Evolutionary conservation across 2,329 filamentous ascomycete genomes (phyloP).

Genomic region (Exophiala aquamarina): DNA sequence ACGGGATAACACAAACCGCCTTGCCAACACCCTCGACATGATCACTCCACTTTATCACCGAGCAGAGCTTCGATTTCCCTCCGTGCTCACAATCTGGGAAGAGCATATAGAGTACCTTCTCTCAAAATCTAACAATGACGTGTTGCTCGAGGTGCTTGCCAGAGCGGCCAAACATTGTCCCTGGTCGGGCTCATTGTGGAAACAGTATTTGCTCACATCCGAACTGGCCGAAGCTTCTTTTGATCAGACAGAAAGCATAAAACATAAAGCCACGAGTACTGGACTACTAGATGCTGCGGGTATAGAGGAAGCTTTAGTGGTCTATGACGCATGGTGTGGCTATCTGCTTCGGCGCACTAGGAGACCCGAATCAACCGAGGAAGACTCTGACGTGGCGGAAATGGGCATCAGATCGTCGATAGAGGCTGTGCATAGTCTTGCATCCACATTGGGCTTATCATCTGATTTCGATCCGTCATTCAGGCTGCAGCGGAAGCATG

Average conservation of each 20-base stretch:
- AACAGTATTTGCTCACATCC: slow-evolving; percentile 79
- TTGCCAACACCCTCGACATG: slow-evolving; percentile 53
- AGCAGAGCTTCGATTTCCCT: slow-evolving; percentile 71
- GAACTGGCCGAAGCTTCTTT: slow-evolving; percentile 77
- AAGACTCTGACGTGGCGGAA: slow-evolving; percentile 85
- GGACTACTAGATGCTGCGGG: slow-evolving; percentile 81
- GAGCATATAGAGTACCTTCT: slow-evolving; percentile 77
- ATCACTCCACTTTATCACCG: slow-evolving; percentile 71
- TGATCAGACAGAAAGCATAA: slow-evolving; percentile 80
- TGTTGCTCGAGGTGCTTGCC: slow-evolving; percentile 69
- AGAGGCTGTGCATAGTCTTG: slow-evolving; percentile 77
- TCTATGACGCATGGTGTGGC: slow-evolving; percentile 92
- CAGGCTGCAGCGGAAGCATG: slow-evolving; percentile 85
- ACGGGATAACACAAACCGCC: slow-evolving; percentile 10
- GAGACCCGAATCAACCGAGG: slow-evolving; percentile 69
- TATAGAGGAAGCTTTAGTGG: slow-evolving; percentile 83
- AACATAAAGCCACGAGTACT: slow-evolving; percentile 86
- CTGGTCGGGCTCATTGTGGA: slow-evolving; percentile 90
- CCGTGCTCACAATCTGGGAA: slow-evolving; percentile 75
- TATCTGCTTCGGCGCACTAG: slow-evolving; percentile 87
- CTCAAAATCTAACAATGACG: slow-evolving; percentile 45
- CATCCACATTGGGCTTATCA: slow-evolving; percentile 68
- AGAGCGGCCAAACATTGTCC: slow-evolving; percentile 87
- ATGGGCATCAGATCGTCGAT: slow-evolving; percentile 83
- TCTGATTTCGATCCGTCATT: slow-evolving; percentile 88